Conservation (phyloP, 2,329 filamentous ascomycete genomes). For the Achaetomium macrosporum region DNA sequence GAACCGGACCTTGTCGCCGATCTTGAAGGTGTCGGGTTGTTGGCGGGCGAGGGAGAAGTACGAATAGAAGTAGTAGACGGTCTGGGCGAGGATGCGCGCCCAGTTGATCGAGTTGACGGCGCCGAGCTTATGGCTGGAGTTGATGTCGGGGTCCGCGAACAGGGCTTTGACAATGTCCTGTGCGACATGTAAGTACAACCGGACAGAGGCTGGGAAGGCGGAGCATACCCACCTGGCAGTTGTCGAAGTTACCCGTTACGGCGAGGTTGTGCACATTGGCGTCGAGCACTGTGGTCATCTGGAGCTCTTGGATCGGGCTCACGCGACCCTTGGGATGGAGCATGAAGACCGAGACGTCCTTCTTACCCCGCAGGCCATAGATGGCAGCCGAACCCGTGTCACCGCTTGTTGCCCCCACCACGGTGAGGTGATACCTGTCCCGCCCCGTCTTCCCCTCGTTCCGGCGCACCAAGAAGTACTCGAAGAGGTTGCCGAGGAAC, state of each 20-base stretch:
- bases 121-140: constrained; percentile 74
- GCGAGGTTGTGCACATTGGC: constrained; percentile 88
- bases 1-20: constrained; percentile 69
- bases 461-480: constrained; percentile 73
- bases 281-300: constrained; percentile 94
- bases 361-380: constrained; percentile 89
- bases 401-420: constrained; percentile 84
- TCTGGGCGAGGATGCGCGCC: constrained; percentile 91
- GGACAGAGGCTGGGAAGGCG: neutral
- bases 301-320: constrained; percentile 86
- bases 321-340: constrained; percentile 87
- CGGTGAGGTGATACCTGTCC: constrained; percentile 73
- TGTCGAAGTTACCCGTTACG: constrained; percentile 87
- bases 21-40: constrained; percentile 52
- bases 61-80: constrained; percentile 92
- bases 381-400: constrained; percentile 87
- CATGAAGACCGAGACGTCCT: constrained; percentile 95
- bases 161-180: constrained; percentile 89
- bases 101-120: constrained; percentile 98
- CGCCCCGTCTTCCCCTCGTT: constrained; percentile 62
- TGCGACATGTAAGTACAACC: neutral
- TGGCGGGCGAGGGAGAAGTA: constrained; percentile 72
- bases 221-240: constrained; percentile 66
- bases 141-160: constrained; percentile 80
- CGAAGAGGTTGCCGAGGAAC: constrained; percentile 92